Conservation (phyloP, 1,284 basidiomycete species). For the Earliella scabrosa region DNA sequence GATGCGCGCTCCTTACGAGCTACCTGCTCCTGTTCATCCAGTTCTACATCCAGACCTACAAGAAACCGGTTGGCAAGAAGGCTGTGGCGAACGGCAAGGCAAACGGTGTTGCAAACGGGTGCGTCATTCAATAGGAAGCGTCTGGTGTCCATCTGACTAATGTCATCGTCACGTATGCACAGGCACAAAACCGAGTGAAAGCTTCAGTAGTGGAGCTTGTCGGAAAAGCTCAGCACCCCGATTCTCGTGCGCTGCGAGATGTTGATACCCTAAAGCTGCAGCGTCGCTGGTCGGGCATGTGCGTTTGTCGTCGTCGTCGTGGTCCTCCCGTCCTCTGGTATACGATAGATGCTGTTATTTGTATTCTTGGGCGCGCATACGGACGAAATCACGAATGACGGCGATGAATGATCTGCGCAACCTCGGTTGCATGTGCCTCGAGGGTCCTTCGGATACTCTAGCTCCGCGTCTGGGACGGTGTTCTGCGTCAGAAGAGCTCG, state of each 20-base stretch:
- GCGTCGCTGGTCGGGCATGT: slow-evolving; percentile 6
- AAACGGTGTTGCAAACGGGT: slow-evolving; percentile 40
- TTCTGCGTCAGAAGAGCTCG: background rate
- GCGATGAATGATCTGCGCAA: slow-evolving; percentile 16
- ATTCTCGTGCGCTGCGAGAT: slow-evolving; percentile 14
- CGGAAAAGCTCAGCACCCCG: slow-evolving; percentile 12
- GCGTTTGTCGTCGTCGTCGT: slow-evolving; percentile 12
- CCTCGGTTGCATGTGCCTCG: background rate
- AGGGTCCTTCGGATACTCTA: background rate
- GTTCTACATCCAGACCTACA: slow-evolving; percentile 86
- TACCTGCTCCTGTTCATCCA: slow-evolving; percentile 94
- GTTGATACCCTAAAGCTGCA: slow-evolving; percentile 30
- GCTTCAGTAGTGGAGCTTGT: slow-evolving; percentile 1
- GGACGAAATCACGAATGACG: slow-evolving; percentile 8
- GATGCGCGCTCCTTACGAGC: slow-evolving; percentile 85
- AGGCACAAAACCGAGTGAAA: slow-evolving; percentile 38
- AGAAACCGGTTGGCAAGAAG: slow-evolving; percentile 59
- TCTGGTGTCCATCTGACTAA: background rate
- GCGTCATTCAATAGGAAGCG: slow-evolving; percentile 5
- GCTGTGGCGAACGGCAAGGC: slow-evolving; percentile 41
- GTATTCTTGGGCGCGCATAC: slow-evolving; percentile 20
- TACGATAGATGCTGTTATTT: slow-evolving; percentile 28
- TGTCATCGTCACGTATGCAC: background rate
- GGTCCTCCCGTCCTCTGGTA: slow-evolving; percentile 15
- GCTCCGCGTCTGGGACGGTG: background rate